Base-by-base conservation (phyloP, 768 basidiomycete species). In the Phylloporus arenicola region DNA sequence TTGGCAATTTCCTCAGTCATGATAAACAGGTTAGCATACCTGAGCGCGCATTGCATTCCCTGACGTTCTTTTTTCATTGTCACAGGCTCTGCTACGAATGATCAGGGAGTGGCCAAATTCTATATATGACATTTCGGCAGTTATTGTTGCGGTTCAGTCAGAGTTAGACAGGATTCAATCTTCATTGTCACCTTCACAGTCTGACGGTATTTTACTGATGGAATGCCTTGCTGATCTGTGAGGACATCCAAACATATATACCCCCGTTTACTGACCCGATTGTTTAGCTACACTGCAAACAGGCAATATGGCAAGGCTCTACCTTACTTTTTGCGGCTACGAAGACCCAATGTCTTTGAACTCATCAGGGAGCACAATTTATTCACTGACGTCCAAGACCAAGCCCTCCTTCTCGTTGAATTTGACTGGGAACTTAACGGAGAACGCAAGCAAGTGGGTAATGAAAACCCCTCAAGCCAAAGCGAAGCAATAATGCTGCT, bases 291-390 rank as follows among this genome's bases (percentile, higher is more conserved):
- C 66, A 83, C 82, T 31, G 75, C 81, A 17, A 93, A 94, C 57
- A 83, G 90, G 2, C 96, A 98, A 71, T 91, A 90, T 3, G 93
- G 89, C 19, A 94, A 95, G 70, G 96, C 96, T 0, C 72, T 99
- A 0, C 90, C 90, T 0, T 98, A 82, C 70, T 91, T 86, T 72
- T 76, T 99, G 14, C 81, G 90, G 8, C 75, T 98, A 14, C 83
- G 93, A 42, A 77, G 85, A 44, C 83, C 92, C 7, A 86, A 92
- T 58, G 95, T 97, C 12, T 95, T 99, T 65, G 86, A 93, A 52
- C 83, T 99, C 49, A 96, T 99, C 58, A 77, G 87, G 31, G 92
- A 96, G 47, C 76, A 96, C 63, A 95, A 95, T 60, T 73, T 99
- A 6, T 99, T 96, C 68, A 89, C 93, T 20, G 91, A 90, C 48